These are phyloP conservation scores for Triticum urartu DNA, from an alignment of 176 grass and related monocot genomes.

Conservation along the genomic window DNA sequence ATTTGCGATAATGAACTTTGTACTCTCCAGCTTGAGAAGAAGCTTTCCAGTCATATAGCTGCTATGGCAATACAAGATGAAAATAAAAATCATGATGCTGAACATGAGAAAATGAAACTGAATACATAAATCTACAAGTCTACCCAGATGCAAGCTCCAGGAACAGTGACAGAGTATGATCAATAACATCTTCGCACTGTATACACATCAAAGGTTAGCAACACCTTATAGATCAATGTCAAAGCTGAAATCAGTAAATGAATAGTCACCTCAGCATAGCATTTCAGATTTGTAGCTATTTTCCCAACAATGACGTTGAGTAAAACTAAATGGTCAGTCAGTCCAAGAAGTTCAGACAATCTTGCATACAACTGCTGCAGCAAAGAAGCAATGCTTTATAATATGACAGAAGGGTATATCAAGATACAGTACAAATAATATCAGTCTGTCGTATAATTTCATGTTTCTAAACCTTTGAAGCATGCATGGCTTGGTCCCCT, in stretches of 20 bases:
- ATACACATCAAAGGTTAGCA: slow-evolving; percentile 46
- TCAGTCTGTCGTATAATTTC: not conserved
- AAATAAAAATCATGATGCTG: slow-evolving; percentile 19
- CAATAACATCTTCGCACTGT: slow-evolving; percentile 92
- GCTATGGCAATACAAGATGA: slow-evolving; percentile 36
- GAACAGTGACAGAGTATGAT: slow-evolving; percentile 92
- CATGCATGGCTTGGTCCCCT: slow-evolving; percentile 93
- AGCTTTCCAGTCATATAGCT: slow-evolving; percentile 99
- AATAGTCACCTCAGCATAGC: slow-evolving; percentile 75
- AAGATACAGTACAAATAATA: slow-evolving; percentile 23
- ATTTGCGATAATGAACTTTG: slow-evolving; percentile 93
- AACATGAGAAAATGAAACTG: not conserved
- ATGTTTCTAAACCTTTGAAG: slow-evolving; percentile 65
- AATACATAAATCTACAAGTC: slow-evolving; percentile 24
- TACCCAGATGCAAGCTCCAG: slow-evolving; percentile 95
- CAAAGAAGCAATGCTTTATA: slow-evolving; percentile 49
- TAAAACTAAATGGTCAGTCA: slow-evolving; percentile 96
- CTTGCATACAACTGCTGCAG: slow-evolving; percentile 97
- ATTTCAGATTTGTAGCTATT: slow-evolving; percentile 97
- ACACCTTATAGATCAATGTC: slow-evolving; percentile 28
- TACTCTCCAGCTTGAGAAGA: slow-evolving; percentile 91
- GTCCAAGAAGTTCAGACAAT: slow-evolving; percentile 94
- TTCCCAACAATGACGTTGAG: slow-evolving; percentile 98
- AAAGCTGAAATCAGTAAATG: slow-evolving; percentile 30
- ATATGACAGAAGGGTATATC: slow-evolving; percentile 20